These are phyloP conservation scores for Daldinia eschscholtzii DNA, from an alignment of 2,329 filamentous ascomycete species.

Conservation along the genomic window DNA sequence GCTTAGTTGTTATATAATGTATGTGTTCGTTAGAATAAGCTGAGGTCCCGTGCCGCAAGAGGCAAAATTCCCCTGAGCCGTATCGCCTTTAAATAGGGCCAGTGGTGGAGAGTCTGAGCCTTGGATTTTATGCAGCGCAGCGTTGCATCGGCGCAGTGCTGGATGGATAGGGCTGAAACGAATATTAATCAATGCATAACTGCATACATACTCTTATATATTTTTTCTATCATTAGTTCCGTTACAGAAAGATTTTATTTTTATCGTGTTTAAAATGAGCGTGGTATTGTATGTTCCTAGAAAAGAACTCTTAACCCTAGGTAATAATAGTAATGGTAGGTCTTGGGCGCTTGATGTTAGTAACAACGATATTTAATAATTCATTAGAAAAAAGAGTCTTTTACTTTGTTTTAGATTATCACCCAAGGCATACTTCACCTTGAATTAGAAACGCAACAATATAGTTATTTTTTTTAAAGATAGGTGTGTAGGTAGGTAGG, in stretches of 20 bases:
- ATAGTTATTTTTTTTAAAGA: too few species aligned
- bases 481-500: too few species aligned
- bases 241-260: not conserved
- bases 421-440: too few species aligned
- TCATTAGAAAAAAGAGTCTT: too few species aligned
- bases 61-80: not conserved
- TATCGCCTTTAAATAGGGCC: not conserved
- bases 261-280: not conserved
- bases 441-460: too few species aligned
- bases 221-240: not conserved
- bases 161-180: slow-evolving; percentile 1
- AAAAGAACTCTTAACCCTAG: too few species aligned
- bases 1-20: not conserved
- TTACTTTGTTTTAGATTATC: too few species aligned
- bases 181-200: not conserved
- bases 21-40: not conserved
- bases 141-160: not conserved
- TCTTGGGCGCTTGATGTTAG: too few species aligned
- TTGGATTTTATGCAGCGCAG: not conserved
- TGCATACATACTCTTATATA: not conserved
- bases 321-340: not conserved
- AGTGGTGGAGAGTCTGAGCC: not conserved
- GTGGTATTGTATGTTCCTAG: not conserved
- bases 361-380: too few species aligned
- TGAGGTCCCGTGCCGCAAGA: not conserved